These are phyloP conservation scores for Pichia rugopelliculosa DNA, from an alignment of 805 yeast genomes.

Conservation along the genomic window DNA sequence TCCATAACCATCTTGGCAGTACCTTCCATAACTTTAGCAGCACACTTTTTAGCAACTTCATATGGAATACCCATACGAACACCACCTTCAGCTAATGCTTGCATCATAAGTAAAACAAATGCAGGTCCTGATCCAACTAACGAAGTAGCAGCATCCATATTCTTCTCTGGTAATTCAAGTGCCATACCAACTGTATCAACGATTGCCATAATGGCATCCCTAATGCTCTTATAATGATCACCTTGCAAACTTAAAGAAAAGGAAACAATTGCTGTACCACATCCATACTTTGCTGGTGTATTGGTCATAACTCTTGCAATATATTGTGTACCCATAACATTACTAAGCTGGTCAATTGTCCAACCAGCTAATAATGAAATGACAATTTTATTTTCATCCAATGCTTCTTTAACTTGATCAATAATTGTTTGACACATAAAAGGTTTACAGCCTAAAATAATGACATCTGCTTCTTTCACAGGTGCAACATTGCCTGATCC, in stretches of 20 bases:
- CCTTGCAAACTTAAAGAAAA: slow-evolving; percentile 36
- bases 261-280: slow-evolving; percentile 91
- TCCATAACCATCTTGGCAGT: slow-evolving; percentile 83
- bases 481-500: slow-evolving; percentile 49
- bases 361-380: slow-evolving; percentile 90
- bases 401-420: slow-evolving; percentile 37
- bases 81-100: slow-evolving; percentile 90
- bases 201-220: slow-evolving; percentile 43
- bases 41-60: slow-evolving; percentile 73
- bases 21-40: slow-evolving; percentile 91
- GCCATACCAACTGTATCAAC: slow-evolving; percentile 62
- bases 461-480: slow-evolving; percentile 55
- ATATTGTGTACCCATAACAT: slow-evolving; percentile 37
- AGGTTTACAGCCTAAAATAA: slow-evolving; percentile 87
- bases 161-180: slow-evolving; percentile 70
- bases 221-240: slow-evolving; percentile 35
- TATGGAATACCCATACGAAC: slow-evolving; percentile 89
- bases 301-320: slow-evolving; percentile 96
- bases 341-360: slow-evolving; percentile 62
- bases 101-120: slow-evolving; percentile 80
- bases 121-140: slow-evolving; percentile 97
- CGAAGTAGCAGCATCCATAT: slow-evolving; percentile 95
- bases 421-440: slow-evolving; percentile 58
- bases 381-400: slow-evolving; percentile 34
- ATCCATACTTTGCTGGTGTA: slow-evolving; percentile 89